Evolutionary conservation across 169 alveolate species (phyloP).

Genomic region (Plasmodium cynomolgi): DNA sequence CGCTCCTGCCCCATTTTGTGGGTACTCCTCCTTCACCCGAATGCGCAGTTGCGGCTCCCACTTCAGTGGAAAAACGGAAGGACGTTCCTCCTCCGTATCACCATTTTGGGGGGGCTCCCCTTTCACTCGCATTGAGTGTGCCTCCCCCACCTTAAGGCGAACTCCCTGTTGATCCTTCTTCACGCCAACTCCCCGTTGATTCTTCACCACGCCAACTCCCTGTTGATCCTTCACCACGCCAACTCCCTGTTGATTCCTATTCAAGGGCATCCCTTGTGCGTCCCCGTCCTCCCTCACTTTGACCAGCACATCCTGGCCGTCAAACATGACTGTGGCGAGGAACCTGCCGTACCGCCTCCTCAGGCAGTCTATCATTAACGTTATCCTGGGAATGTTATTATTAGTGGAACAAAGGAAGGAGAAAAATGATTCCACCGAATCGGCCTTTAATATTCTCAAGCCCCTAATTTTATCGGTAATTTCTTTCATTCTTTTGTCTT

Average conservation of each 20-base stretch:
- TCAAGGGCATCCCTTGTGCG: background rate
- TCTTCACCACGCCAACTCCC: background rate
- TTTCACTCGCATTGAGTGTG: background rate
- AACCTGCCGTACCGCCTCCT: slow-evolving; percentile 76
- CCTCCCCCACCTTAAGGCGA: background rate
- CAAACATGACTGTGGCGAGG: slow-evolving; percentile 63
- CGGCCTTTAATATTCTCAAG: slow-evolving; percentile 79
- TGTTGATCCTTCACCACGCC: background rate
- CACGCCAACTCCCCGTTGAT: background rate
- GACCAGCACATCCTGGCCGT: slow-evolving; percentile 19
- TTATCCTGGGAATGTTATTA: slow-evolving; percentile 85
- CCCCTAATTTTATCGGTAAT: slow-evolving; percentile 76
- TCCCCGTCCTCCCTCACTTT: slow-evolving; percentile 2
- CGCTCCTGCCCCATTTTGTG: background rate
- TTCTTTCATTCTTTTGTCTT: slow-evolving; percentile 77
- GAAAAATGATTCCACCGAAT: slow-evolving; percentile 83
- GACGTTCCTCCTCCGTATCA: background rate
- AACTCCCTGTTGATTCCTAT: background rate
- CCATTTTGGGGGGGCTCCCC: background rate
- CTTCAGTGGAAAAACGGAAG: background rate
- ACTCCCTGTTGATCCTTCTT: background rate
- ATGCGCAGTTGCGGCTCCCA: background rate
- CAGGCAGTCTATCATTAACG: slow-evolving; percentile 77
- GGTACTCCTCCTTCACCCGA: background rate
- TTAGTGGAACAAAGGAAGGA: slow-evolving; percentile 87